Evolutionary conservation across 139 green algal genomes (phyloP).

Genomic region (Mychonastes homosphaera): DNA sequence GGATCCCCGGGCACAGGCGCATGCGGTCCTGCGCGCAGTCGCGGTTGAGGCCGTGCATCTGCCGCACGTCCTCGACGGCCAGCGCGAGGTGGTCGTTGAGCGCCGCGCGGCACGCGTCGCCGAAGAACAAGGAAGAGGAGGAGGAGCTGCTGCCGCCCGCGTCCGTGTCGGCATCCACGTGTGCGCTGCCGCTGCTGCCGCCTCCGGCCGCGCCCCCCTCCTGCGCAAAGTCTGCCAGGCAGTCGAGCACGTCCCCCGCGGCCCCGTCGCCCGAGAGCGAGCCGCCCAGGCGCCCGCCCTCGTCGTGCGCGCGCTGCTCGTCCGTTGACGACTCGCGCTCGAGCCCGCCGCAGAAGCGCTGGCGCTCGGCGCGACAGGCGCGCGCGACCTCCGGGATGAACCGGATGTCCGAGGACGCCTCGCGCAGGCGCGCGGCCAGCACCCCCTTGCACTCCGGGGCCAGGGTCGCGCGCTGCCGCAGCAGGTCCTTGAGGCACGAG

Average conservation of each 20-base stretch:
- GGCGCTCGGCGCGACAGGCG: slow-evolving; percentile 5
- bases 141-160: neutral
- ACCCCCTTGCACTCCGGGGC: slow-evolving; percentile 9
- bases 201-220: neutral
- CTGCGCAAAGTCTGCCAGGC: slow-evolving; percentile 20
- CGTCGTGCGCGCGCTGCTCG: too few species aligned
- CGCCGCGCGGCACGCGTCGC: slow-evolving; percentile 1
- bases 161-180: neutral
- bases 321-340: too few species aligned
- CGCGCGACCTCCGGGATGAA: slow-evolving; percentile 21
- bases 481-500: slow-evolving; percentile 8
- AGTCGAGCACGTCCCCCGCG: slow-evolving; percentile 19
- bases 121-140: slow-evolving; percentile 5
- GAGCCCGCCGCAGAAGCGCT: slow-evolving; percentile 4
- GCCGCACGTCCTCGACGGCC: slow-evolving; percentile 29
- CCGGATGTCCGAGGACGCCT: slow-evolving; percentile 21
- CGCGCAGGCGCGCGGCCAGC: slow-evolving; percentile 16
- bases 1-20: slow-evolving; percentile 18
- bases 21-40: slow-evolving; percentile 24
- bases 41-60: slow-evolving; percentile 15
- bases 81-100: slow-evolving; percentile 18
- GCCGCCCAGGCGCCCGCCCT: too few species aligned
- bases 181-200: neutral
- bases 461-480: slow-evolving; percentile 5
- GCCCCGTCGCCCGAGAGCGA: too few species aligned